Evolutionary conservation across 176 grass and related monocot genomes (phyloP).

Genomic region (Hsuehochloa calcarea): DNA sequence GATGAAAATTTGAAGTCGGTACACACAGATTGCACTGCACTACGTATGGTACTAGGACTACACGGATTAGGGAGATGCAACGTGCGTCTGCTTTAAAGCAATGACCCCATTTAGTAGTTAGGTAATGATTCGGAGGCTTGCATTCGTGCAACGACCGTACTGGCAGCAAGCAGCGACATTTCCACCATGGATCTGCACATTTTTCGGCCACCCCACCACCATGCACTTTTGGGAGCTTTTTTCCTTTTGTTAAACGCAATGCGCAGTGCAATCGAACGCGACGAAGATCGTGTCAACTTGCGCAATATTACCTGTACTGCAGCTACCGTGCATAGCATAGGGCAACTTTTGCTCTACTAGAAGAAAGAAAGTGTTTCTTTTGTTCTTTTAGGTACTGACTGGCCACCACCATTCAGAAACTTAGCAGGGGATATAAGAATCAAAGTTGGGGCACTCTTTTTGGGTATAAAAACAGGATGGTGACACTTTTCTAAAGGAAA

Average conservation of each 20-base stretch:
- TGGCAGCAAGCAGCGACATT: background rate
- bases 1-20: background rate
- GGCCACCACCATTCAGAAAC: slow-evolving; percentile 1
- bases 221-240: background rate
- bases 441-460: background rate
- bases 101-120: background rate
- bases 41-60: background rate
- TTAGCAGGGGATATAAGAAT: background rate
- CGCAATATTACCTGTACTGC: background rate
- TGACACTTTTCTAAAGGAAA: background rate
- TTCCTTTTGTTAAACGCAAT: background rate
- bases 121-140: background rate
- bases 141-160: background rate
- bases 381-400: background rate
- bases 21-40: no score
- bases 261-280: background rate
- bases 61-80: background rate
- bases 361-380: background rate
- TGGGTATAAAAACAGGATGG: background rate
- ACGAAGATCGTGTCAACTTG: slow-evolving; percentile 3
- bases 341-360: background rate
- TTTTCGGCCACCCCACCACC: background rate
- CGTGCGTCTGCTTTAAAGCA: background rate
- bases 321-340: background rate
- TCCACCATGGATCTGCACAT: background rate